A percentile compares a stretch with the other conserved stretches of the same genome.
Evolutionary conservation across 768 basidiomycete genomes (phyloP).

Genomic region (Leccinum longicurvipes): DNA sequence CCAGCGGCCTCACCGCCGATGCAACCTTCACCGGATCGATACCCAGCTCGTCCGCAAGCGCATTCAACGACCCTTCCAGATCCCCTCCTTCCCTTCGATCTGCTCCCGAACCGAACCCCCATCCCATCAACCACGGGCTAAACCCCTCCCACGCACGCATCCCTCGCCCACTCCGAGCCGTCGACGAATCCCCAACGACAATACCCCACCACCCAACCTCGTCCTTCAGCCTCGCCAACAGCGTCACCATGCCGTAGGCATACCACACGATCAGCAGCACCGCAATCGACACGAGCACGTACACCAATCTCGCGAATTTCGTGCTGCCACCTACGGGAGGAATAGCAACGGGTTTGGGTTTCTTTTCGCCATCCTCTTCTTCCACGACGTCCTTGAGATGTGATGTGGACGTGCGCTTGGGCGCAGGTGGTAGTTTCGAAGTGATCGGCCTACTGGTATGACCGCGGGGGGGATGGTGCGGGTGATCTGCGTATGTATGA

Average conservation of each 20-base stretch:
- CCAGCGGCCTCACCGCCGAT: conserved; percentile 55
- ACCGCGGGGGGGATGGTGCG: conserved; percentile 14
- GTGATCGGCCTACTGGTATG: conserved; percentile 13
- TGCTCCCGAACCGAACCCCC: conserved; percentile 2
- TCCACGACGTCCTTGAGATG: not conserved
- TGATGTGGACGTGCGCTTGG: not conserved
- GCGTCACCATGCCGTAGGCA: conserved; percentile 41
- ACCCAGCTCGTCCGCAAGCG: conserved; percentile 59
- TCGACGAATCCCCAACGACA: conserved; percentile 1
- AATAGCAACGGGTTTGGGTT: not conserved
- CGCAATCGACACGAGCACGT: conserved; percentile 41
- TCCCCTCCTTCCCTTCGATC: conserved; percentile 16
- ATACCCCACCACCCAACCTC: conserved; percentile 58
- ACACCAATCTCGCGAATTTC: conserved; percentile 41
- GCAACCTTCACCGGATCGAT: conserved; percentile 60
- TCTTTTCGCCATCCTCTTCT: not conserved
- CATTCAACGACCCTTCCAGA: conserved; percentile 56
- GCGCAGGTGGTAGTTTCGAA: not conserved
- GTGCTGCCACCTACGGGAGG: conserved; percentile 2
- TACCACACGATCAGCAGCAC: conserved; percentile 49
- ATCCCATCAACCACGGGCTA: not conserved
- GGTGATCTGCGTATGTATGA: conserved; percentile 6
- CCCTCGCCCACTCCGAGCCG: too few relatives aligned
- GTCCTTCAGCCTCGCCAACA: conserved; percentile 46
- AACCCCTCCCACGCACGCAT: not conserved